Evolutionary conservation across 1,139 yeast genomes (phyloP).

Genomic region (Eremothecium coryli): DNA sequence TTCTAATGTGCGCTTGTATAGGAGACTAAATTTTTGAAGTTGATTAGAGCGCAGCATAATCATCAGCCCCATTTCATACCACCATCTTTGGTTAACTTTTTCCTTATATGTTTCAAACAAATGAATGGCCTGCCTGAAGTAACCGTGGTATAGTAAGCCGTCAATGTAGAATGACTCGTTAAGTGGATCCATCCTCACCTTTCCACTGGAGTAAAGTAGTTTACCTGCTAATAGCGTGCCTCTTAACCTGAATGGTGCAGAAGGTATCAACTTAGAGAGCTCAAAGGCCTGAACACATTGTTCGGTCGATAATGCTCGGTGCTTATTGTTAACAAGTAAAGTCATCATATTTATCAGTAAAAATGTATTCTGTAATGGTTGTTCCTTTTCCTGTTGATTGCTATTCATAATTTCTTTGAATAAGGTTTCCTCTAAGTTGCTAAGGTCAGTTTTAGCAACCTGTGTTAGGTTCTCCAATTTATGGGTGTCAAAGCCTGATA

Average conservation of each 20-base stretch:
- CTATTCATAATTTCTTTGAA: background rate
- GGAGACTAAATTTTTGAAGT: slow-evolving; percentile 25
- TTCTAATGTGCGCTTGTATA: slow-evolving; percentile 15
- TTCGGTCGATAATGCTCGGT: slow-evolving; percentile 15
- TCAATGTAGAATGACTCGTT: slow-evolving; percentile 31
- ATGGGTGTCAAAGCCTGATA: too few relatives aligned
- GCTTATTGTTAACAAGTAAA: slow-evolving; percentile 11
- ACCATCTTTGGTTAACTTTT: slow-evolving; percentile 31
- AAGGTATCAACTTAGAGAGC: slow-evolving; percentile 19
- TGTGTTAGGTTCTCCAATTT: slow-evolving; percentile 5
- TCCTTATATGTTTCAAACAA: slow-evolving; percentile 23
- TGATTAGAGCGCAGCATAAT: slow-evolving; percentile 27
- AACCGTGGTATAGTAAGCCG: slow-evolving; percentile 25
- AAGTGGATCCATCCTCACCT: slow-evolving; percentile 29
- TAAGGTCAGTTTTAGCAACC: background rate
- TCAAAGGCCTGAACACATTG: slow-evolving; percentile 25
- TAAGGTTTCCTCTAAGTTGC: background rate
- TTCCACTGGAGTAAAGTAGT: slow-evolving; percentile 20
- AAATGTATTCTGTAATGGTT: slow-evolving; percentile 15
- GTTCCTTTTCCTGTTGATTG: background rate
- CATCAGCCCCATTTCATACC: slow-evolving; percentile 33
- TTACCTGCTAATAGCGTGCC: slow-evolving; percentile 24
- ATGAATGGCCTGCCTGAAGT: slow-evolving; percentile 24
- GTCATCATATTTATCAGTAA: slow-evolving; percentile 12
- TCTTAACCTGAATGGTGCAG: slow-evolving; percentile 12